phyloP scores from a whole-genome alignment of 306 rosid species.

The Cicer judaicum region DNA sequence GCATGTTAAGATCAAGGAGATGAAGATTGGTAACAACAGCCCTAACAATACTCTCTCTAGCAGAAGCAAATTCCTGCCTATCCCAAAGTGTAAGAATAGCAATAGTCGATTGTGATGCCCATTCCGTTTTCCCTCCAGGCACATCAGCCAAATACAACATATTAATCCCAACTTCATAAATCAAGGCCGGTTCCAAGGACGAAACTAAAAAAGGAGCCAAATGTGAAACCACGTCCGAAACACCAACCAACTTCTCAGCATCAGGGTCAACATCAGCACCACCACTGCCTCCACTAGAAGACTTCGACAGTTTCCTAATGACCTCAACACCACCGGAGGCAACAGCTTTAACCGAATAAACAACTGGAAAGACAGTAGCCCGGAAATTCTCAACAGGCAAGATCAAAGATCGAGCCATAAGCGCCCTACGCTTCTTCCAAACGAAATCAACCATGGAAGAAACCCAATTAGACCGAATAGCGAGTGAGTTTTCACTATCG shows the following conservation, averaged over 20 bases:
- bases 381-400: constrained; percentile 92
- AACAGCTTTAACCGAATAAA: constrained; percentile 87
- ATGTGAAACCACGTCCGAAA: constrained; percentile 91
- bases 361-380: constrained; percentile 84
- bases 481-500: constrained; percentile 93
- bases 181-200: constrained; percentile 92
- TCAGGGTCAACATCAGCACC: constrained; percentile 59
- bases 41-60: constrained; percentile 92
- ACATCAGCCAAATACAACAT: constrained; percentile 98
- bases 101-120: constrained; percentile 95
- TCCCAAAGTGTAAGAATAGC: constrained; percentile 98
- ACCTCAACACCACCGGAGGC: constrained; percentile 89
- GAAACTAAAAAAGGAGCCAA: constrained; percentile 91
- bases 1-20: constrained; percentile 98
- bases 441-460: constrained; percentile 94
- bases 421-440: constrained; percentile 89
- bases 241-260: constrained; percentile 88
- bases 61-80: constrained; percentile 92
- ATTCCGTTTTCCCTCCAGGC: constrained; percentile 97
- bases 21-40: constrained; percentile 97
- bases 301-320: constrained; percentile 79
- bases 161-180: constrained; percentile 91
- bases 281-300: constrained; percentile 47
- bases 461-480: constrained; percentile 94
- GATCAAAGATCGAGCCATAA: constrained; percentile 88